Conservation (phyloP, 139 green algal species). For the Astrephomene gubernaculifera region DNA sequence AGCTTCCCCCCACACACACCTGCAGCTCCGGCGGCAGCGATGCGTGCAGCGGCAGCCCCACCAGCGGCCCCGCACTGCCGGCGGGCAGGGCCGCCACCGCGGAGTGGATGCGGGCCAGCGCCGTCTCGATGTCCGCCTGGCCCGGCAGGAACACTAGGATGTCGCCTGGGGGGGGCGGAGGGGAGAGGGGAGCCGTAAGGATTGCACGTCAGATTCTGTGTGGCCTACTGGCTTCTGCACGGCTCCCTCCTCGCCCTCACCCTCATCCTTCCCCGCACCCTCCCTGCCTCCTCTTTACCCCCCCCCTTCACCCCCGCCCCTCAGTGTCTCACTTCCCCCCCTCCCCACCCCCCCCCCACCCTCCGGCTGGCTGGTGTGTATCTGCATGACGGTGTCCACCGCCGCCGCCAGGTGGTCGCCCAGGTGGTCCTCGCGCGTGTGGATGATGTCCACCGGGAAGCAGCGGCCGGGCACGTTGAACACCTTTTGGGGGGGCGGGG, state of each 20-base stretch:
- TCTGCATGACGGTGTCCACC: conserved; percentile 80
- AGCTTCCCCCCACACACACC: conserved; percentile 81
- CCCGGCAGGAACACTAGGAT: conserved; percentile 96
- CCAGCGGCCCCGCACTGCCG: conserved; percentile 70
- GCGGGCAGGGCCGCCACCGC: conserved; percentile 65
- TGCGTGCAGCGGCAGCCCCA: conserved; percentile 94
- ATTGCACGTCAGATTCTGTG: no score
- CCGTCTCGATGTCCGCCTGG: conserved; percentile 94
- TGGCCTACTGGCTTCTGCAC: no score
- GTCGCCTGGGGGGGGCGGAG: conserved; percentile 9
- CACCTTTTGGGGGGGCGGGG: conserved; percentile 53
- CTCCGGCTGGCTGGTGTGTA: conserved; percentile 76
- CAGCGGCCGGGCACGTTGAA: conserved; percentile 87
- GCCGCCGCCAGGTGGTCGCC: conserved; percentile 68
- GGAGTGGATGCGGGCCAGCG: conserved; percentile 62
- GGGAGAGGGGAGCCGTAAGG: background rate
- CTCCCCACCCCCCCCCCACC: conserved; percentile 35
- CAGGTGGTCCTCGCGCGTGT: conserved; percentile 73
- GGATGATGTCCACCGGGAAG: conserved; percentile 88
- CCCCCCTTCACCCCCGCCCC: conserved; percentile 22
- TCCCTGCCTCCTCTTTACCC: background rate
- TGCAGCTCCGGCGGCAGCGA: conserved; percentile 89
- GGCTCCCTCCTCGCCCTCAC: background rate
- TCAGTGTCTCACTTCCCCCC: conserved; percentile 14
- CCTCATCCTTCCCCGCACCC: background rate